These are phyloP conservation scores for Thymus mandschuricus DNA, from an alignment of 257 asterid genomes.

Conservation along the genomic window DNA sequence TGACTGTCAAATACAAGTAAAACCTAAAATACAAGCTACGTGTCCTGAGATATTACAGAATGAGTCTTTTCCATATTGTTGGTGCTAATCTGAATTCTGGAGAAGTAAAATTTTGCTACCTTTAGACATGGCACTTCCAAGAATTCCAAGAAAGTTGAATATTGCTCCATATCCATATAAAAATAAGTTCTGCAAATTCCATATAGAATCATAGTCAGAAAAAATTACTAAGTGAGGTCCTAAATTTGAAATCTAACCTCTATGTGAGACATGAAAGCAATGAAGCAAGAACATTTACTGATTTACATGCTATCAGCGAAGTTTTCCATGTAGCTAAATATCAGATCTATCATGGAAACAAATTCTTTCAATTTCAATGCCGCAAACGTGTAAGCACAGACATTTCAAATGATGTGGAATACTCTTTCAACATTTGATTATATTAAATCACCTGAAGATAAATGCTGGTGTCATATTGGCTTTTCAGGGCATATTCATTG, in stretches of 20 bases:
- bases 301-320: too few species aligned
- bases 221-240: too few species aligned
- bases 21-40: conserved; percentile 8
- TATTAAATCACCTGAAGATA: conserved; percentile 78
- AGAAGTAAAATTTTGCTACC: conserved; percentile 47
- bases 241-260: too few species aligned
- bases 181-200: conserved; percentile 80
- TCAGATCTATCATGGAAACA: too few species aligned
- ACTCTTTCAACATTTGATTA: too few species aligned
- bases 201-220: background rate
- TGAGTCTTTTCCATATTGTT: background rate
- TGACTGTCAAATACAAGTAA: conserved; percentile 20
- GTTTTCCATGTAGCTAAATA: too few species aligned
- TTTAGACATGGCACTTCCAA: conserved; percentile 66
- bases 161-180: conserved; percentile 98
- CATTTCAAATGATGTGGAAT: too few species aligned
- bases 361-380: too few species aligned
- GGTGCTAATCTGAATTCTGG: conserved; percentile 1
- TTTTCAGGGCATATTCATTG: conserved; percentile 97
- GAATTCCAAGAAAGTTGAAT: conserved; percentile 91
- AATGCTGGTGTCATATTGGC: conserved; percentile 97
- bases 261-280: too few species aligned
- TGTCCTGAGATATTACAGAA: too few species aligned
- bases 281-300: too few species aligned
- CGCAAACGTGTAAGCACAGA: too few species aligned